A percentile compares a stretch with the other conserved stretches of the same genome.
These are phyloP conservation scores for Geoglossum cookeanum DNA, from an alignment of 2,329 filamentous ascomycete genomes.

Conservation along the genomic window DNA sequence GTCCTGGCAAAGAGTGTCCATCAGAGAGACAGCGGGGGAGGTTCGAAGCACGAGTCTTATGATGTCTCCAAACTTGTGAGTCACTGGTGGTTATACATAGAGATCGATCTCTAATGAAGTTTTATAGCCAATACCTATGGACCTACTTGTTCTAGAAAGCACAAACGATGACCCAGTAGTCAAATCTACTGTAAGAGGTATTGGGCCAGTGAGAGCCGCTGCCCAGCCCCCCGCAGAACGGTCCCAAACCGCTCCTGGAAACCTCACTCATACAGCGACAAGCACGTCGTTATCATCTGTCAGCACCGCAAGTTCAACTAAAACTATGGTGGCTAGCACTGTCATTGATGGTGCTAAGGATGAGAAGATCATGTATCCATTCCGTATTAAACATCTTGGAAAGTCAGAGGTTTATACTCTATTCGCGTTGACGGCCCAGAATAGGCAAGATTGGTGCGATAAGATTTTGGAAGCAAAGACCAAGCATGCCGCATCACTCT, in stretches of 20 bases:
- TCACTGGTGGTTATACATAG: conserved; percentile 1
- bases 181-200: conserved; percentile 56
- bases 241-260: conserved; percentile 26
- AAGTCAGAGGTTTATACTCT: conserved; percentile 74
- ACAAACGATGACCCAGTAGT: conserved; percentile 80
- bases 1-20: conserved; percentile 69
- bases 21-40: conserved; percentile 45
- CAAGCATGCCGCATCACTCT: conserved; percentile 70
- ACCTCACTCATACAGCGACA: conserved; percentile 48
- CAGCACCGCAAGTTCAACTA: conserved; percentile 18
- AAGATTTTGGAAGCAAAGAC: conserved; percentile 94
- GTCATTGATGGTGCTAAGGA: conserved; percentile 41
- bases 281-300: conserved; percentile 42
- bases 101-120: conserved; percentile 13
- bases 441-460: conserved; percentile 72
- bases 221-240: conserved; percentile 24
- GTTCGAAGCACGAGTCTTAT: conserved; percentile 62
- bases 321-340: conserved; percentile 27
- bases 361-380: conserved; percentile 76
- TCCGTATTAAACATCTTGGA: conserved; percentile 87
- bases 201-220: conserved; percentile 44
- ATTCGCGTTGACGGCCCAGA: conserved; percentile 59
- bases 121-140: conserved; percentile 73
- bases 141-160: conserved; percentile 78
- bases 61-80: conserved; percentile 79